Evolutionary conservation across 192 early-diverging fungal species (phyloP), one percentile per base, ranked within the genome.

Genomic region (Coemansia furcata): DNA sequence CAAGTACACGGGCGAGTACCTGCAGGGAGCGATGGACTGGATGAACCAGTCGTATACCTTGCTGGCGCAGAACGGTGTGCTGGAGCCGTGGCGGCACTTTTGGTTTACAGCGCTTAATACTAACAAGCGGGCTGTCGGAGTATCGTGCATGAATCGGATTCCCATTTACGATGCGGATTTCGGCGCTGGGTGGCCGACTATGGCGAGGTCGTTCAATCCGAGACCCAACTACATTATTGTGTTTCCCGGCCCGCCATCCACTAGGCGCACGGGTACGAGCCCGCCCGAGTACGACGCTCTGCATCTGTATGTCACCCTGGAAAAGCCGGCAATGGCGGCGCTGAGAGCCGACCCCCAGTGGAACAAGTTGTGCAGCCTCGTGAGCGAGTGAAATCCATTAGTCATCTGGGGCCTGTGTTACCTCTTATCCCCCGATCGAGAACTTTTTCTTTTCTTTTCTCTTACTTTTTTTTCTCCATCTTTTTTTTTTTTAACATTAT

Each of bases 71-170:
- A 35, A 54, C 15, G 72, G 72, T 0, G 64, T 68, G 33, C 26
- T 42, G 4, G 73, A 75, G 38, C 78, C 78, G 6, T 80, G 78
- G 78, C 66, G 73, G 0, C 78, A 75, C 29, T 80, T 80, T 29
- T 80, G 78, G 78, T 80, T 80, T 39, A 64, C 78, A 2, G 73
- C 73, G 6, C 39, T 80, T 3, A 63, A 75, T 49, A 80, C 73
- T 17, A 80, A 72, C 33, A 11, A 60, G 0, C 19, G 73, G 0
- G 44, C 69, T 4, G 70, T 80, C 0, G 78, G 78, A 11, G 67
- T 80, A 14, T 80, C 78, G 47, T 80, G 73, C 9, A 80, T 80
- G 78, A 64, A 75, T 47, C 62, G 59, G 55, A 80, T 80, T 21
- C 78, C 78, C 14, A 46, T 80, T 12, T 80, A 80, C 26, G 73